Evolutionary conservation across 257 asterid genomes (phyloP).

Genomic region (Solanum dulcamara): DNA sequence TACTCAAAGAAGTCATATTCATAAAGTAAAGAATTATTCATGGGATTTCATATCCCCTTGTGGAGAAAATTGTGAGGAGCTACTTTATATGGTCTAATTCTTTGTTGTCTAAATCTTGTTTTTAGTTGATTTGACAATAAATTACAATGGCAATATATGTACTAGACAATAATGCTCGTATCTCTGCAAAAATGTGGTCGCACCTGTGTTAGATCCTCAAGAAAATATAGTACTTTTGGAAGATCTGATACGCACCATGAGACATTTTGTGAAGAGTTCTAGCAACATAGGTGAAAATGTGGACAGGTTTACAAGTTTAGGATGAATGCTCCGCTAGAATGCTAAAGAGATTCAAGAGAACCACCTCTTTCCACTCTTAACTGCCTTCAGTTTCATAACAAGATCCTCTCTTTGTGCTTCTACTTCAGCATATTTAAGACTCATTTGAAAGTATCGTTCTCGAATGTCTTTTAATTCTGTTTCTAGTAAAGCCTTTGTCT

Average conservation of each 20-base stretch:
- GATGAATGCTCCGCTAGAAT: background rate
- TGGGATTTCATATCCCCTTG: background rate
- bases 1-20: background rate
- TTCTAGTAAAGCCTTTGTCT: constrained; percentile 67
- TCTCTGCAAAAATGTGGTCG: background rate
- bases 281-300: background rate
- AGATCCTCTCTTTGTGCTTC: constrained; percentile 82
- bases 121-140: background rate
- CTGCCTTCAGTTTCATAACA: constrained; percentile 76
- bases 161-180: background rate
- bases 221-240: background rate
- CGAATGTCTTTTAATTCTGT: constrained; percentile 68
- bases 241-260: background rate
- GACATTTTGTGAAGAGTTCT: background rate
- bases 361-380: constrained; percentile 56
- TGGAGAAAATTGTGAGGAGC: background rate
- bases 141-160: background rate
- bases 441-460: constrained; percentile 78
- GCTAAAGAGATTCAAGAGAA: constrained; percentile 25
- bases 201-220: background rate
- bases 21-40: background rate
- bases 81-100: background rate
- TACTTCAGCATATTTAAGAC: constrained; percentile 87
- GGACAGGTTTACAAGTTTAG: background rate
- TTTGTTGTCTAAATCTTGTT: background rate